Evolutionary conservation across 768 basidiomycete genomes (phyloP), one percentile per base, ranked within the genome.

Genomic region (Suillus paluster): DNA sequence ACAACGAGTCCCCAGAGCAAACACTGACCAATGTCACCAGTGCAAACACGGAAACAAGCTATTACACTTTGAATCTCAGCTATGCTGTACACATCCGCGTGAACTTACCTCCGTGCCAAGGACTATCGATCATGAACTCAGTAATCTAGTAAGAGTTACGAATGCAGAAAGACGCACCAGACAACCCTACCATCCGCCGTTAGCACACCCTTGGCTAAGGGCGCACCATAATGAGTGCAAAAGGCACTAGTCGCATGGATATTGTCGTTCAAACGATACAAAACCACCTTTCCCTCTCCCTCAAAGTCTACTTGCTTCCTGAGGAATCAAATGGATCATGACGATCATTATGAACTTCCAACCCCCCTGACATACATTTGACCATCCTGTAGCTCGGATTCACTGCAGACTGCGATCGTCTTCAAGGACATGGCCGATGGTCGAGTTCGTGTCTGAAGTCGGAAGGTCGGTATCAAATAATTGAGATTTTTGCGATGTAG

Each of bases 171-270:
- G 30, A 73, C 85, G 55, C 70, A 87, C 88, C 94, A 96, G 54
- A 91, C 86, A 21, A 96, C 84, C 63, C 91, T 79, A 11, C 91
- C 94, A 72, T 91, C 89, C 38, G 89, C 82, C 9, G 89, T 84
- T 59, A 95, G 78, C 11, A 94, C 88, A 57, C 94, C 94, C 74
- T 93, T 94, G 5, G 81, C 86, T 3, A 96, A 81, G 2, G 94
- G 93, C 3, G 94, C 94, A 12, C 95, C 95, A 71, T 95, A 96
- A 73, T 97, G 95, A 2, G 94, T 95, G 76, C 95, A 97, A 75
- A 85, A 90, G 3, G 91, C 91, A 63, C 87, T 89, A 1, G 90
- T 95, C 7, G 93, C 91, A 66, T 90, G 81, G 1, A 94, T 78
- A 66, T 89, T 84, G 67, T 90, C 87, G 33, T 89, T 90, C 19